phyloP scores from a whole-genome alignment of 345 rosid genomes.

The Linum tenue region DNA sequence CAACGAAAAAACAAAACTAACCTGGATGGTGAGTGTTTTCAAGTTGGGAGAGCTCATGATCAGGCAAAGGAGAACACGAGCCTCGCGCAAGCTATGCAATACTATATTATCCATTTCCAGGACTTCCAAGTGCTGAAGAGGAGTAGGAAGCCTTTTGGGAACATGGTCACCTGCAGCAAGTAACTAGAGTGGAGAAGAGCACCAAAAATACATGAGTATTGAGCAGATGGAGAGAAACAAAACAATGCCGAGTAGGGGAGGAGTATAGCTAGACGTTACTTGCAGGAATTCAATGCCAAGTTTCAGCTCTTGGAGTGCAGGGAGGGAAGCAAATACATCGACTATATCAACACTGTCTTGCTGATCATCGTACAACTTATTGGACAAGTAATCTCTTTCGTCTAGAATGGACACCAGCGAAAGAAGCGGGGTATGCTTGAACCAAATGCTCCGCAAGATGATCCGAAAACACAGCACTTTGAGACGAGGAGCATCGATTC shows the following conservation, averaged over 20 bases:
- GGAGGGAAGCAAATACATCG: not conserved
- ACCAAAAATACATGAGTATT: not conserved
- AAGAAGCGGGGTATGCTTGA: not conserved
- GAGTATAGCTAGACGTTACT: not conserved
- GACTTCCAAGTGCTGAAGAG: not conserved
- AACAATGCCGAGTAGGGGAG: not conserved
- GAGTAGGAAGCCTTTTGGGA: not conserved
- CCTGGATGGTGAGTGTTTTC: not conserved
- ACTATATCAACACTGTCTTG: not conserved
- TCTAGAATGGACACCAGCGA: too few species aligned
- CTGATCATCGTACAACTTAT: not conserved
- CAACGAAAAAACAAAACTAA: not conserved
- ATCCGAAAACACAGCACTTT: not conserved
- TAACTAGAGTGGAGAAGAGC: not conserved
- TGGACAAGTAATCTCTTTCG: too few species aligned
- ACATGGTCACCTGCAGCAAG: not conserved
- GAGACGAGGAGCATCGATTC: not conserved
- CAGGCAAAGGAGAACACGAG: not conserved
- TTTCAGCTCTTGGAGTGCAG: not conserved
- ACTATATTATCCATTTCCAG: too few species aligned
- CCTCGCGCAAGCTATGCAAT: not conserved
- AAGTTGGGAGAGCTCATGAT: not conserved
- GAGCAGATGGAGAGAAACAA: not conserved
- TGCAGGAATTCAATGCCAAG: not conserved
- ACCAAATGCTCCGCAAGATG: not conserved